Evolutionary conservation across 441 rosid species (phyloP).

Genomic region (Manihot esculenta): DNA sequence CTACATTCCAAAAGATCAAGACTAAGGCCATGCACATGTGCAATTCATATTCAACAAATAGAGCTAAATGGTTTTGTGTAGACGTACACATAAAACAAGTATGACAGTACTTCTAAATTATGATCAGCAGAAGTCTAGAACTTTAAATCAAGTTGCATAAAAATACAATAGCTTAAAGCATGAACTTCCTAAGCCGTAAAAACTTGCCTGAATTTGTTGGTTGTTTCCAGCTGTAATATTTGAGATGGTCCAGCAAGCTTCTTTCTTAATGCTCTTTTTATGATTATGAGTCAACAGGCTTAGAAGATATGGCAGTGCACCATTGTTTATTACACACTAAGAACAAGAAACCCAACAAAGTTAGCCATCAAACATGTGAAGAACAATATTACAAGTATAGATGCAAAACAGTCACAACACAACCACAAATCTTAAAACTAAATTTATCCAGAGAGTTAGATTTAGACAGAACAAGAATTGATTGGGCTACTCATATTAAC

Average conservation of each 20-base stretch:
- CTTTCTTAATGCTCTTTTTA: slow-evolving; percentile 78
- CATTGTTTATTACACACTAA: slow-evolving; percentile 48
- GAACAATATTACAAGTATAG: background rate
- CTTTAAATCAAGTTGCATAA: background rate
- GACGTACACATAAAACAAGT: background rate
- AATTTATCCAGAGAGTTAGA: background rate
- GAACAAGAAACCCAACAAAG: background rate
- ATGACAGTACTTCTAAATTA: background rate
- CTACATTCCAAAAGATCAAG: slow-evolving; percentile 29
- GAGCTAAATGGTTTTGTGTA: background rate
- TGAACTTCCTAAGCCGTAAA: background rate
- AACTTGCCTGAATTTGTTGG: slow-evolving; percentile 71
- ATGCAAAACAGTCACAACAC: background rate
- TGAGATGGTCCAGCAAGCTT: slow-evolving; percentile 88
- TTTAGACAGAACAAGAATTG: background rate
- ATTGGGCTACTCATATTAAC: background rate
- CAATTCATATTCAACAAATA: background rate
- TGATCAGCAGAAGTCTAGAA: background rate
- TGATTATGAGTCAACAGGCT: slow-evolving; percentile 54
- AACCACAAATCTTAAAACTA: background rate
- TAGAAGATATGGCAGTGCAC: slow-evolving; percentile 61
- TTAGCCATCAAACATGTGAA: background rate
- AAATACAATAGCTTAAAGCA: background rate
- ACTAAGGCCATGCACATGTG: background rate
- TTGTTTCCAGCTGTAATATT: slow-evolving; percentile 82